Evolutionary conservation across 2,329 filamentous ascomycete genomes (phyloP).

Genomic region (Microcera coccophila): DNA sequence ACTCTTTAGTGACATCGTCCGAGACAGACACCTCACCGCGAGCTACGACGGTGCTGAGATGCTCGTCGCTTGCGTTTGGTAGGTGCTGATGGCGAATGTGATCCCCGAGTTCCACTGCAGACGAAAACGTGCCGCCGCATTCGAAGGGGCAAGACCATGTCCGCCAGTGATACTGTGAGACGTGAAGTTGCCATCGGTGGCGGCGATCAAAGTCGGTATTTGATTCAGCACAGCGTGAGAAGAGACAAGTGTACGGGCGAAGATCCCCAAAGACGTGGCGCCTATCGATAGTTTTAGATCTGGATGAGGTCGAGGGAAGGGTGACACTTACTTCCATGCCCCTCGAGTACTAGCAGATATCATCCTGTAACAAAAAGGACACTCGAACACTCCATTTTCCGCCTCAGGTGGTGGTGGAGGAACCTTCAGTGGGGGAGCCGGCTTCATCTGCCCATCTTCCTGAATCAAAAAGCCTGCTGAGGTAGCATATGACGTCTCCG

Average conservation of each 20-base stretch:
- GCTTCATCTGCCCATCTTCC: not conserved
- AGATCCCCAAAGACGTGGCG: slow-evolving; percentile 38
- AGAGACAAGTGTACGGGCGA: slow-evolving; percentile 36
- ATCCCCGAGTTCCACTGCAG: not conserved
- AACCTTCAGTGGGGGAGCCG: slow-evolving; percentile 2
- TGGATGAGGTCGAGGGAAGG: not conserved
- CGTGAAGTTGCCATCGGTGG: slow-evolving; percentile 23
- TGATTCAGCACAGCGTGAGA: slow-evolving; percentile 21
- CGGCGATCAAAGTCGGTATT: slow-evolving; percentile 18
- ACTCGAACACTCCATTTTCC: slow-evolving; percentile 31
- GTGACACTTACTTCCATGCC: slow-evolving; percentile 31
- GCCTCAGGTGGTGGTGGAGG: slow-evolving; percentile 24
- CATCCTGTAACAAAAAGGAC: slow-evolving; percentile 38
- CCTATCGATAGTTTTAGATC: slow-evolving; percentile 8
- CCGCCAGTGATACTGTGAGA: slow-evolving; percentile 22
- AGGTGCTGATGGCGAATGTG: slow-evolving; percentile 3
- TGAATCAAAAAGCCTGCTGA: slow-evolving; percentile 11
- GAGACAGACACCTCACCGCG: slow-evolving; percentile 3
- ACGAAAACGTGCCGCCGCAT: slow-evolving; percentile 8
- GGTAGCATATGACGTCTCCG: slow-evolving; percentile 30
- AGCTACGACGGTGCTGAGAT: not conserved
- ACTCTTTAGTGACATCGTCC: slow-evolving; percentile 4
- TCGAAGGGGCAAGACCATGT: slow-evolving; percentile 20
- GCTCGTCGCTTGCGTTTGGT: not conserved
- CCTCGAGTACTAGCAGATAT: slow-evolving; percentile 23